phyloP scores from a whole-genome alignment of 805 yeast species.

The Metschnikowia amazonensis region DNA sequence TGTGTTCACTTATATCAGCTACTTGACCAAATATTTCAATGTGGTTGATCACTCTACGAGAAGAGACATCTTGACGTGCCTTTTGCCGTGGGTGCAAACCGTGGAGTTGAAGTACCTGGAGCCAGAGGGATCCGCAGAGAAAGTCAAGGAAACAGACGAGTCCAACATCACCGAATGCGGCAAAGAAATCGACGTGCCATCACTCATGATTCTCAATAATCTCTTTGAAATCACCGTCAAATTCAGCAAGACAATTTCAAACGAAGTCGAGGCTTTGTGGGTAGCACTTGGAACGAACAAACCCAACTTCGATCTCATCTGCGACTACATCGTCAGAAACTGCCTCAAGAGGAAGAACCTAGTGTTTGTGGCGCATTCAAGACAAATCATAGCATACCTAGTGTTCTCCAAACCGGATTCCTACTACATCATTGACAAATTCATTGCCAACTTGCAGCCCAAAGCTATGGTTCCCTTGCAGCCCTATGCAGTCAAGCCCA shows the following conservation, averaged over 20 bases:
- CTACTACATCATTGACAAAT: slow-evolving; percentile 50
- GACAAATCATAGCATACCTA: slow-evolving; percentile 78
- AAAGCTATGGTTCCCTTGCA: slow-evolving; percentile 83
- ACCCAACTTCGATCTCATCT: slow-evolving; percentile 65
- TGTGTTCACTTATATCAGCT: slow-evolving; percentile 61
- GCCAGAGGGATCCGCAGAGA: slow-evolving; percentile 8
- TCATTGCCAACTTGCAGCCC: slow-evolving; percentile 73
- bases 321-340: slow-evolving; percentile 64
- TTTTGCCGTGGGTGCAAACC: slow-evolving; percentile 91
- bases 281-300: slow-evolving; percentile 79
- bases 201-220: slow-evolving; percentile 71
- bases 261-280: slow-evolving; percentile 94
- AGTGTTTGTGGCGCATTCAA: slow-evolving; percentile 67
- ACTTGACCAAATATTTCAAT: slow-evolving; percentile 66
- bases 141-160: not conserved
- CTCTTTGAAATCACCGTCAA: slow-evolving; percentile 80
- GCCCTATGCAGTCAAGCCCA: slow-evolving; percentile 20
- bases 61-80: slow-evolving; percentile 72
- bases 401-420: slow-evolving; percentile 51
- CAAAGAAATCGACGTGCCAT: slow-evolving; percentile 24
- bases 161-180: not conserved
- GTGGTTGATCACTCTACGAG: slow-evolving; percentile 54
- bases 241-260: slow-evolving; percentile 68
- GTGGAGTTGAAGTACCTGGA: slow-evolving; percentile 50
- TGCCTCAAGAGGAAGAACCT: slow-evolving; percentile 71